Evolutionary conservation across 106 monocot genomes (phyloP), one percentile per base, ranked within the genome.

Genomic region (Apostasia ramifera): DNA sequence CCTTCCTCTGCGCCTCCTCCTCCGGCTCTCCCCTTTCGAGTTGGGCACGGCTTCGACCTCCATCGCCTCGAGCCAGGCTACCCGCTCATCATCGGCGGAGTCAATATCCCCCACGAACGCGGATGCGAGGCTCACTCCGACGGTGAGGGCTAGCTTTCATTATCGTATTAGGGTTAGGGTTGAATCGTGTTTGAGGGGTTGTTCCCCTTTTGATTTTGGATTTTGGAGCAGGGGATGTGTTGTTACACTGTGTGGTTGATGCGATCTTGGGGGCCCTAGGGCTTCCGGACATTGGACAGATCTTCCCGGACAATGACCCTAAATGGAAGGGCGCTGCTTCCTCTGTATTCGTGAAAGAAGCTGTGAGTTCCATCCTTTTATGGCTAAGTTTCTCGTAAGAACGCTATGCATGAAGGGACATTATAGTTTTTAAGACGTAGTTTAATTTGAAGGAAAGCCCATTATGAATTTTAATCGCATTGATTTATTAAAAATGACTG

Each of bases 231-330:
- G 97, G 97, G 59, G 97, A 97, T 81, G 97, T 97, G 76, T 72
- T 97, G 80, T 77, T 97, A 55, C 97, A 97, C 76, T 97, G 97
- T 55, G 97, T 97, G 71, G 97, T 97, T 78, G 97, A 97, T 76
- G 92, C 97, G 68, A 92, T 97, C 45, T 70, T 92, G 80, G 97
- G 97, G 9, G 97, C 97, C 10, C 56, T 97, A 64, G 97, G 97
- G 70, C 86, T 97, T 50, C 97, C 89, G 11, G 97, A 97, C 63
- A 97, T 97, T 1, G 92, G 97, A 0, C 89, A 92, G 77, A 89
- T 97, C 40, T 97, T 97, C 49, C 97, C 97, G 3, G 97, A 97
- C 53, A 81, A 78, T 6, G 92, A 97, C 54, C 97, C 97, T 38
- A 87, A 83, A 49, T 97, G 97, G 97, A 76, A 75, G 55, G 97